A percentile compares a stretch with the other conserved stretches of the same genome.
phyloP scores from a whole-genome alignment of 768 basidiomycete genomes.

The Rhodotorula toruloides region DNA sequence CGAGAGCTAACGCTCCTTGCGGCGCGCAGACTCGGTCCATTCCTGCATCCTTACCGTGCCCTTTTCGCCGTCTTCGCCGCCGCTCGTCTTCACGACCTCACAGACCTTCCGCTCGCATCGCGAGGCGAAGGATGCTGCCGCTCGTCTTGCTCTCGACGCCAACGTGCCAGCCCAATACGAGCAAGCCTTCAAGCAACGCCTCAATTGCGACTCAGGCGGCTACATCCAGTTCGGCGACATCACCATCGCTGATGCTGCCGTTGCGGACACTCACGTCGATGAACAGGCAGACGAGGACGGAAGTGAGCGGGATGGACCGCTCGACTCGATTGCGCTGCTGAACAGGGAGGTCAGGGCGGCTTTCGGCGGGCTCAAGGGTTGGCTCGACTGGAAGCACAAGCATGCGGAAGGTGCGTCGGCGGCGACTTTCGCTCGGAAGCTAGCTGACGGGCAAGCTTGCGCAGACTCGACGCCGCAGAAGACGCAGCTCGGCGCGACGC shows the following conservation, averaged over 20 bases:
- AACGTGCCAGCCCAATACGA: background rate
- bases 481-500: background rate
- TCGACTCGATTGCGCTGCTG: background rate
- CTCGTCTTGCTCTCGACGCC: constrained; percentile 11
- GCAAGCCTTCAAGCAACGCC: constrained; percentile 2
- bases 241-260: background rate
- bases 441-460: too few relatives aligned
- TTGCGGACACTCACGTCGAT: background rate
- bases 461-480: background rate
- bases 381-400: background rate
- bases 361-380: background rate
- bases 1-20: background rate
- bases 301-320: background rate
- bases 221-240: background rate
- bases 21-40: background rate
- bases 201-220: constrained; percentile 4
- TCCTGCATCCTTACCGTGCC: constrained; percentile 16
- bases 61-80: background rate
- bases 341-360: background rate
- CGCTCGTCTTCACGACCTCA: background rate
- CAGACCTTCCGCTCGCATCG: background rate
- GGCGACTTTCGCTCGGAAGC: background rate
- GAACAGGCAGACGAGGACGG: background rate
- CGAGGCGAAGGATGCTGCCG: constrained; percentile 9
- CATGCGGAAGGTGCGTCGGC: background rate